phyloP scores from a whole-genome alignment of 257 asterid genomes.

The Anisodus acutangulus region DNA sequence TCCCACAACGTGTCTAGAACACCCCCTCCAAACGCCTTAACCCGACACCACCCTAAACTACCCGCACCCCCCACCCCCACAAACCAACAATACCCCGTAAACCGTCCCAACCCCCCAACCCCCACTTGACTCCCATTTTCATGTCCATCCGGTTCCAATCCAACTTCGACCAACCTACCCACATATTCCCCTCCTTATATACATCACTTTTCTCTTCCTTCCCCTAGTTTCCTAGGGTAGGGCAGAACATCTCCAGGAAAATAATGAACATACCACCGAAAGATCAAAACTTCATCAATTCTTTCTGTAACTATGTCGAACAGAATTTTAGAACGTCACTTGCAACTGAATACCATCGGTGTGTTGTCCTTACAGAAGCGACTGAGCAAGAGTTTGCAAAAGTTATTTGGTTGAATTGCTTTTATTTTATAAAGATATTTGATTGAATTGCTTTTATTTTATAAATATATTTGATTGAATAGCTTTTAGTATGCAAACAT shows the following conservation, averaged over 20 bases:
- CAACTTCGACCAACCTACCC: too few relatives aligned
- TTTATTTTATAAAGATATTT: neutral
- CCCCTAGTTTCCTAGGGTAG: constrained; percentile 4
- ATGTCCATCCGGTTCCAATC: too few relatives aligned
- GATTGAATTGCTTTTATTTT: constrained; percentile 7
- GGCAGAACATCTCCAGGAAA: constrained; percentile 16
- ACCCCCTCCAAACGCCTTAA: too few relatives aligned
- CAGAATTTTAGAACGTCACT: neutral
- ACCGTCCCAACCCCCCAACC: too few relatives aligned
- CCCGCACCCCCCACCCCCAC: too few relatives aligned
- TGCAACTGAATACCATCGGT: neutral
- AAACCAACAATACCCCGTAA: too few relatives aligned
- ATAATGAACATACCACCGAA: neutral
- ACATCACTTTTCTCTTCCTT: neutral
- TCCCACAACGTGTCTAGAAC: too few relatives aligned
- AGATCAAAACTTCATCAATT: constrained; percentile 23
- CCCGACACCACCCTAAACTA: too few relatives aligned
- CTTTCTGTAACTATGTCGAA: neutral
- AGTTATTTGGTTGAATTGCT: neutral
- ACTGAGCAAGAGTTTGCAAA: neutral
- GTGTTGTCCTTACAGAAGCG: neutral
- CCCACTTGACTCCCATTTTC: too few relatives aligned
- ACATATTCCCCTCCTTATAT: too few relatives aligned
- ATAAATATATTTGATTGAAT: neutral
- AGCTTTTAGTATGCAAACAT: constrained; percentile 14